phyloP scores from a whole-genome alignment of 257 asterid genomes.

The Solanum ossicruentum region DNA sequence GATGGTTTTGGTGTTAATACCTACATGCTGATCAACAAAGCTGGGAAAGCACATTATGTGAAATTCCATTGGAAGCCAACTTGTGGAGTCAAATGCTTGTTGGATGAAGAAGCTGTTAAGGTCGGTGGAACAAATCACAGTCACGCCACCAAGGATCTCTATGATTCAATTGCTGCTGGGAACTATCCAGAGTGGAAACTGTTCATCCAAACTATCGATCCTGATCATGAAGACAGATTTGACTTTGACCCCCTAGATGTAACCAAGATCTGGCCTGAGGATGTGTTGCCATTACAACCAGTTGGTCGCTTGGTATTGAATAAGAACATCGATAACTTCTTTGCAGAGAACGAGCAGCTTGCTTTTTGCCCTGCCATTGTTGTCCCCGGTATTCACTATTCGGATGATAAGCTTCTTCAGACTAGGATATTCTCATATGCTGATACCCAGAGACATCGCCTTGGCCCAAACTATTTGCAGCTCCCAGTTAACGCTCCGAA shows the following conservation, averaged over 20 bases:
- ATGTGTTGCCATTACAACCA: conserved; percentile 83
- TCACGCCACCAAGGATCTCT: conserved; percentile 94
- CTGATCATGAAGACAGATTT: conserved; percentile 68
- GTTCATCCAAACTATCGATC: conserved; percentile 79
- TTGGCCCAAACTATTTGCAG: conserved; percentile 46
- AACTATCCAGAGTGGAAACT: conserved; percentile 98
- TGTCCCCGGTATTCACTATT: conserved; percentile 38
- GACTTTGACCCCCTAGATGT: conserved; percentile 98
- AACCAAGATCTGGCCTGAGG: conserved; percentile 97
- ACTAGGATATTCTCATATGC: conserved; percentile 31
- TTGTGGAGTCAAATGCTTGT: conserved; percentile 77
- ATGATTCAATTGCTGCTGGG: conserved; percentile 78
- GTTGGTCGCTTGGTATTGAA: conserved; percentile 93
- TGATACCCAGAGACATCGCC: conserved; percentile 42
- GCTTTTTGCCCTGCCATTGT: conserved; percentile 40
- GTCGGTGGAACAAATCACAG: conserved; percentile 93
- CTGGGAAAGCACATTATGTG: conserved; percentile 76
- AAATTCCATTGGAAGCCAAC: conserved; percentile 99
- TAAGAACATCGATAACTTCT: conserved; percentile 78
- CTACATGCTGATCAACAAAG: conserved; percentile 74
- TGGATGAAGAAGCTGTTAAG: conserved; percentile 68
- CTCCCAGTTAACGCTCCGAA: conserved; percentile 46
- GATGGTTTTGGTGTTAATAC: conserved; percentile 94
- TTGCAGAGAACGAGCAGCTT: conserved; percentile 43
- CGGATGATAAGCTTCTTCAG: conserved; percentile 40